Conservation (phyloP, 2,329 filamentous ascomycete species). For the Lecanicillium sp. region DNA sequence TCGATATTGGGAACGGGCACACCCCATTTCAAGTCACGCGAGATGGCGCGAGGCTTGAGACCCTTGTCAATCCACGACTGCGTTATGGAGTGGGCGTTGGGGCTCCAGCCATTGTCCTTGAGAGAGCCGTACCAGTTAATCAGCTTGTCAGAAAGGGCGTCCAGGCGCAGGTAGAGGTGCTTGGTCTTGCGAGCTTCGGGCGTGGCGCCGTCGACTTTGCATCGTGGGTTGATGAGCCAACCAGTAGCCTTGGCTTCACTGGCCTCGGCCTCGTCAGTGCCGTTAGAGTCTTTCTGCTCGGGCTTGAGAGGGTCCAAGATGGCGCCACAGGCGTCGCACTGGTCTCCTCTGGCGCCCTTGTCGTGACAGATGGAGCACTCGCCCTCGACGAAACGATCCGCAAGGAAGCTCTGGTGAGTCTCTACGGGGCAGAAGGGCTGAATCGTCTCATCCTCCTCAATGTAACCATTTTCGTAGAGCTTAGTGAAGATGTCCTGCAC, state of each 20-base stretch:
- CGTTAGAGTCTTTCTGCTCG: conserved; percentile 25
- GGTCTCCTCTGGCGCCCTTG: conserved; percentile 62
- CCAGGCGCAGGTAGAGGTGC: conserved; percentile 81
- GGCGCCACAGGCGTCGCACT: conserved; percentile 67
- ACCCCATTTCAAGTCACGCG: conserved; percentile 88
- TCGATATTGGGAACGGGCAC: conserved; percentile 44
- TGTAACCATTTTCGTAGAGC: conserved; percentile 79
- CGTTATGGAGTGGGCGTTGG: conserved; percentile 68
- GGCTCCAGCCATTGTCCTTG: conserved; percentile 69
- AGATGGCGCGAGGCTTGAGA: conserved; percentile 79
- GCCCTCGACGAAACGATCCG: conserved; percentile 80
- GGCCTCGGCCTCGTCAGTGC: conserved; percentile 20
- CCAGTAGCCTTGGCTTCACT: conserved; percentile 27
- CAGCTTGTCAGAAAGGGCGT: conserved; percentile 71
- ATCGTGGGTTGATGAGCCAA: conserved; percentile 71
- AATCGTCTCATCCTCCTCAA: conserved; percentile 77
- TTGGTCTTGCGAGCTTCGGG: conserved; percentile 77
- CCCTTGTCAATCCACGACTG: conserved; percentile 78
- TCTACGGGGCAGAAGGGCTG: conserved; percentile 77
- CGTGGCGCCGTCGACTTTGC: conserved; percentile 81
- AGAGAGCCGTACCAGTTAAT: conserved; percentile 69
- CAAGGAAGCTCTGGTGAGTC: conserved; percentile 65
- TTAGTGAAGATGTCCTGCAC: conserved; percentile 84
- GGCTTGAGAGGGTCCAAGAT: conserved; percentile 62
- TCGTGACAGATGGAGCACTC: conserved; percentile 68